Conservation (phyloP, 805 yeast genomes). For the Hanseniaspora singularis region DNA sequence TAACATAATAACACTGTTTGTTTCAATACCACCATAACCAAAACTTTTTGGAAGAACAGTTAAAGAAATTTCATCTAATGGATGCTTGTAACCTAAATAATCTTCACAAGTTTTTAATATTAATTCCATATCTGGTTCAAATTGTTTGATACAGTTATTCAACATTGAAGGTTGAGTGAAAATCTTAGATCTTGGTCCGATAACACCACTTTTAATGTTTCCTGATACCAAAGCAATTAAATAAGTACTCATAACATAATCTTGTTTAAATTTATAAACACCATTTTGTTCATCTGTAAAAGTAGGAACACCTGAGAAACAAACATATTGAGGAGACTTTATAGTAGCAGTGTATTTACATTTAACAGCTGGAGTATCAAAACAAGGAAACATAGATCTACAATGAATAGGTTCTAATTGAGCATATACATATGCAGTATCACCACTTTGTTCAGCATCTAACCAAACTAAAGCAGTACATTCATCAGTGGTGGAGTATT, state of each 20-base stretch:
- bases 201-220: conserved; percentile 48
- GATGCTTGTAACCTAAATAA: conserved; percentile 57
- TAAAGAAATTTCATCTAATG: conserved; percentile 75
- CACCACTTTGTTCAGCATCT: conserved; percentile 60
- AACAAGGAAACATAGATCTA: conserved; percentile 74
- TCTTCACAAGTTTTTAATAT: conserved; percentile 70
- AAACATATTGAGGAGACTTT: conserved; percentile 52
- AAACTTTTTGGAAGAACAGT: conserved; percentile 63
- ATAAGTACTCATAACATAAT: conserved; percentile 76
- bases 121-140: conserved; percentile 65
- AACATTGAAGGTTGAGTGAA: conserved; percentile 65
- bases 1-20: conserved; percentile 80
- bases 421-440: conserved; percentile 59
- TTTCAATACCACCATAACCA: conserved; percentile 94
- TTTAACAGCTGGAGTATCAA: conserved; percentile 81
- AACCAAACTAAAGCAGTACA: conserved; percentile 85
- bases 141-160: conserved; percentile 63
- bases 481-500: conserved; percentile 56
- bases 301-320: conserved; percentile 54
- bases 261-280: conserved; percentile 49
- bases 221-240: conserved; percentile 79
- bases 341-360: conserved; percentile 48
- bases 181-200: conserved; percentile 80
- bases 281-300: conserved; percentile 15
- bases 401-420: conserved; percentile 91